phyloP scores from a whole-genome alignment of 2,329 filamentous ascomycete genomes.

The Scytalidium lignicola region DNA sequence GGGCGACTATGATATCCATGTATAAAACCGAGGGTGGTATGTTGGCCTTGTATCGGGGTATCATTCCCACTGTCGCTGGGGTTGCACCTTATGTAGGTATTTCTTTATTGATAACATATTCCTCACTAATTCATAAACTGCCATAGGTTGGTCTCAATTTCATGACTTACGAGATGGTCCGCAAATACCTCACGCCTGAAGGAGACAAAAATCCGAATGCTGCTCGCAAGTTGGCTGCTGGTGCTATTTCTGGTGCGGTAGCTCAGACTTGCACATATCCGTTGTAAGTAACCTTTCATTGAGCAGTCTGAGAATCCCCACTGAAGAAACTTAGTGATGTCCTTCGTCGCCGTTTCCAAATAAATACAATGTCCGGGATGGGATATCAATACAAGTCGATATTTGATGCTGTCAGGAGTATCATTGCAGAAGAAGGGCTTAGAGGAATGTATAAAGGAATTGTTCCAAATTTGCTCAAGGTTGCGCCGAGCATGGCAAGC shows the following conservation, averaged over 20 bases:
- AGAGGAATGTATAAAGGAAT: slow-evolving; percentile 93
- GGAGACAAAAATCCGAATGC: slow-evolving; percentile 80
- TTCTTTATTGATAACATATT: slow-evolving; percentile 3
- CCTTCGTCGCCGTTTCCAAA: slow-evolving; percentile 87
- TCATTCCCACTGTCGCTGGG: slow-evolving; percentile 87
- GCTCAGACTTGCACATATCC: slow-evolving; percentile 98
- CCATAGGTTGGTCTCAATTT: slow-evolving; percentile 87
- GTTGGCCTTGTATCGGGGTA: slow-evolving; percentile 83
- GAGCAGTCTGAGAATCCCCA: slow-evolving; percentile 5
- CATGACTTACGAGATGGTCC: slow-evolving; percentile 92
- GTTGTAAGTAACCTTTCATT: slow-evolving; percentile 58
- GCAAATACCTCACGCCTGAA: slow-evolving; percentile 78
- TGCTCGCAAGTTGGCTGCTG: slow-evolving; percentile 77
- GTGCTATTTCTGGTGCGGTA: slow-evolving; percentile 90
- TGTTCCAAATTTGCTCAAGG: slow-evolving; percentile 90
- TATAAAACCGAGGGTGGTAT: slow-evolving; percentile 88
- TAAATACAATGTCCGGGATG: slow-evolving; percentile 99
- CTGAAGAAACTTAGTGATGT: slow-evolving; percentile 62
- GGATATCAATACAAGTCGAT: slow-evolving; percentile 93
- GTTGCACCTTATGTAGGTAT: slow-evolving; percentile 81
- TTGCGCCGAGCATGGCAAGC: slow-evolving; percentile 96
- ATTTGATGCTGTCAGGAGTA: slow-evolving; percentile 74
- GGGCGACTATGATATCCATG: slow-evolving; percentile 74
- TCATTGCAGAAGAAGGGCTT: slow-evolving; percentile 77
- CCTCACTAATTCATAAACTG: background rate